Percentiles rank a stretch among this genome's conserved stretches.
Conservation (phyloP, 2,329 filamentous ascomycete species). For the Alternaria metachromatica region DNA sequence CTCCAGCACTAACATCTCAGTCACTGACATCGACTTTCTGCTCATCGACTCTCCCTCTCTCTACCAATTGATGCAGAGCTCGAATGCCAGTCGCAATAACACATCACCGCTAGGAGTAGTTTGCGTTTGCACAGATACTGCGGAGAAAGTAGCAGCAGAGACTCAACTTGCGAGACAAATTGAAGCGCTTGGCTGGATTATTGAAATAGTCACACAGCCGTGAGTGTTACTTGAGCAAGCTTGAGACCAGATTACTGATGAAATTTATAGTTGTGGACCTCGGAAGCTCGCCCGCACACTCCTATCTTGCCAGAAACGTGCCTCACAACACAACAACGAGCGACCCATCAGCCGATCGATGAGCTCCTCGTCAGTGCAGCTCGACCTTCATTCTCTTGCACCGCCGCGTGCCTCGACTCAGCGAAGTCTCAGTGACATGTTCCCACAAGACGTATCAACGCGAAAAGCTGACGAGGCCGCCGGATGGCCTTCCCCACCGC, state of each 20-base stretch:
- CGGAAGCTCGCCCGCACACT: constrained; percentile 34
- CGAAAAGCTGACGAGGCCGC: neutral
- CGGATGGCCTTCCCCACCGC: constrained; percentile 18
- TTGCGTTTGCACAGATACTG: constrained; percentile 37
- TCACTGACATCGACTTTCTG: constrained; percentile 29
- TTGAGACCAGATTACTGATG: neutral
- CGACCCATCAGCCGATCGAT: constrained; percentile 26
- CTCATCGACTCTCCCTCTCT: constrained; percentile 36
- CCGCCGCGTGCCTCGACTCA: constrained; percentile 18
- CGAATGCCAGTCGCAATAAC: constrained; percentile 19
- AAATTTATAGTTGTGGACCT: constrained; percentile 29
- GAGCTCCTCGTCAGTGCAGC: constrained; percentile 12
- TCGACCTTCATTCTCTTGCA: constrained; percentile 16
- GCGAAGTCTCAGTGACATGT: constrained; percentile 35
- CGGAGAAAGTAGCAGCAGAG: constrained; percentile 35
- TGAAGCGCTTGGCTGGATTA: constrained; percentile 33
- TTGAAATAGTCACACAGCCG: constrained; percentile 37
- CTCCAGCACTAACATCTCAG: constrained; percentile 17
- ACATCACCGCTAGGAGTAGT: constrained; percentile 30
- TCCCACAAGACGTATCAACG: constrained; percentile 8
- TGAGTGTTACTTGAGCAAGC: constrained; percentile 13
- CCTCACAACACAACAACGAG: constrained; percentile 19
- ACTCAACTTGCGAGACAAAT: constrained; percentile 28
- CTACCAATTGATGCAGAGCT: constrained; percentile 24
- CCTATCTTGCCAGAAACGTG: constrained; percentile 30